A percentile compares a stretch with the other conserved stretches of the same genome.
These are phyloP conservation scores for Cornus suecica DNA, from an alignment of 148 eudicot genomes.

Conservation along the genomic window DNA sequence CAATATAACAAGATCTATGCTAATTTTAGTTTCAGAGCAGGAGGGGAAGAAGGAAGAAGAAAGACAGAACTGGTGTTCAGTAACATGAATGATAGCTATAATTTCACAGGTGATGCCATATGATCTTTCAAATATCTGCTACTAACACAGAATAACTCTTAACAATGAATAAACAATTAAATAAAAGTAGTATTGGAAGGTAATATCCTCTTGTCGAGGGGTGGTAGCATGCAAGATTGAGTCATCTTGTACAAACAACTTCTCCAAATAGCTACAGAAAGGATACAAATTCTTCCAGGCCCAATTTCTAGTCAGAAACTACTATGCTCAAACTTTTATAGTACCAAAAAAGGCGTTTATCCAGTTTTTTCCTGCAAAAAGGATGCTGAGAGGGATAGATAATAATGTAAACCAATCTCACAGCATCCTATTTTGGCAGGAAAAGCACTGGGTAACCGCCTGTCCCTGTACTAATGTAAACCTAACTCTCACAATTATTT, in stretches of 20 bases:
- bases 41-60: no score
- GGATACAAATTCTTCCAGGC: neutral
- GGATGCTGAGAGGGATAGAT: no score
- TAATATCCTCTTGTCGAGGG: neutral
- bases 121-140: neutral
- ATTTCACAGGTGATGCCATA: neutral
- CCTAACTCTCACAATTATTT: no score
- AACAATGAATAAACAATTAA: neutral
- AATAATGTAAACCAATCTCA: no score
- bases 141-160: neutral
- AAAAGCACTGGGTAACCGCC: no score
- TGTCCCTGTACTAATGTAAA: no score
- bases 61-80: neutral
- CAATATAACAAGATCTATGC: neutral
- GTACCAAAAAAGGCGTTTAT: neutral
- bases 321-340: neutral
- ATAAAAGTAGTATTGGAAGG: neutral
- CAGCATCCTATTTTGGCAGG: no score
- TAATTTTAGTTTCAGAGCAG: neutral
- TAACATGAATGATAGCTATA: neutral
- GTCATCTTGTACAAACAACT: no score
- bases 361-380: neutral
- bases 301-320: neutral
- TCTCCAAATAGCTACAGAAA: neutral
- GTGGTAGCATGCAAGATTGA: neutral